Conservation (phyloP, 495 filamentous ascomycete genomes). For the Penicillium paxilli region DNA sequence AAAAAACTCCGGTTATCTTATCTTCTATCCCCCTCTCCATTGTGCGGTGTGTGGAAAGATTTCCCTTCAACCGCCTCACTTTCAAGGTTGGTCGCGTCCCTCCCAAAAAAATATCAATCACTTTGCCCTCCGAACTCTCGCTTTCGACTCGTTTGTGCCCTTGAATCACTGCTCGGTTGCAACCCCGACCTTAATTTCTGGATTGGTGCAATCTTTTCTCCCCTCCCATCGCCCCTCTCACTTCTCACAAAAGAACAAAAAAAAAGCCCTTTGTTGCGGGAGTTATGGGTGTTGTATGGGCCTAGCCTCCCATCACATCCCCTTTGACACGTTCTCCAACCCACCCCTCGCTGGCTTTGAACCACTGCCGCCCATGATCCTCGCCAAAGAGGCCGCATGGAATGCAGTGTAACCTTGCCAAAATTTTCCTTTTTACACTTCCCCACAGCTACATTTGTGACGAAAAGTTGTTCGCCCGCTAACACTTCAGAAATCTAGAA, state of each 20-base stretch:
- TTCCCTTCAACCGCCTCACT: constrained; percentile 30
- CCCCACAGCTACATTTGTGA: neutral
- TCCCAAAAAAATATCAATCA: neutral
- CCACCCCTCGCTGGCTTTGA: constrained; percentile 6
- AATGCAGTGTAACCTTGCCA: constrained; percentile 17
- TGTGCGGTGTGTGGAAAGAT: constrained; percentile 45
- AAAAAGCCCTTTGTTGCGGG: constrained; percentile 20
- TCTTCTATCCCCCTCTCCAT: constrained; percentile 32
- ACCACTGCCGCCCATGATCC: neutral
- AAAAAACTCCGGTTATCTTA: constrained; percentile 32
- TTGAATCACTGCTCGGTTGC: neutral
- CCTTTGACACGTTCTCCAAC: constrained; percentile 7
- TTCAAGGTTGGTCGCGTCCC: constrained; percentile 25
- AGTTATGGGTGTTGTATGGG: constrained; percentile 10
- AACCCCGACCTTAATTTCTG: neutral
- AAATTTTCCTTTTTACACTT: neutral
- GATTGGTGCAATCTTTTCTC: constrained; percentile 11
- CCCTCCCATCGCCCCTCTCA: too few relatives aligned
- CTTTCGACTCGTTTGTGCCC: neutral
- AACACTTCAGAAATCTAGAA: constrained; percentile 1
- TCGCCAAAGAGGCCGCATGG: constrained; percentile 14
- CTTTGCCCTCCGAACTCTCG: neutral
- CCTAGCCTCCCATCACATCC: neutral
- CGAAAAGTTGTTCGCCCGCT: constrained; percentile 9
- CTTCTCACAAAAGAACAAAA: too few relatives aligned